Conservation (phyloP, 495 filamentous ascomycete genomes). For the Acidiella bohemica region DNA sequence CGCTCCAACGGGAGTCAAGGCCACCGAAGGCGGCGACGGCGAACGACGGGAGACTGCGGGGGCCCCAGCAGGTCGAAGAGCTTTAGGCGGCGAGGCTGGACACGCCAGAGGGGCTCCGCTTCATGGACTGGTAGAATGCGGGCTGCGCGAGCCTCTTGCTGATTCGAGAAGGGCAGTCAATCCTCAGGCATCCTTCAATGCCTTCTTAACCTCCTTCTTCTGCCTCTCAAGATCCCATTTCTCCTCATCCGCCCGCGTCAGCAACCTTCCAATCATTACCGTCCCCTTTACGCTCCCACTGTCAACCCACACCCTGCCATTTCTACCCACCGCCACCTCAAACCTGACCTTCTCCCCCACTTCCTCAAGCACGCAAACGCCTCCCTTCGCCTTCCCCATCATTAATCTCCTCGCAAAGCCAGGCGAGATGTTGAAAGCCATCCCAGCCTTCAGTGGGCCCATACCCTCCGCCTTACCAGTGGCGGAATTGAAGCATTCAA, state of each 20-base stretch:
- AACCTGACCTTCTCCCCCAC: conserved; percentile 70
- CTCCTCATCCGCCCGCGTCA: conserved; percentile 60
- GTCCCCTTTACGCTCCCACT: conserved; percentile 52
- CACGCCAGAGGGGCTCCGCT: neutral
- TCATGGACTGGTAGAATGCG: neutral
- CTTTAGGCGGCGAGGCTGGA: no score
- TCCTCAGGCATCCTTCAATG: conserved; percentile 35
- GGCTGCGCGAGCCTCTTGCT: no score
- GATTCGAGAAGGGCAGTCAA: no score
- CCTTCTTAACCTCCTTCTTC: conserved; percentile 60
- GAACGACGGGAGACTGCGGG: no score
- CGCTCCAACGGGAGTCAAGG: no score
- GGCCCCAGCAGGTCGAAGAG: no score
- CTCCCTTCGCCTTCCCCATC: conserved; percentile 49
- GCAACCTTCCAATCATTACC: conserved; percentile 64
- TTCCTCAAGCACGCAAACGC: conserved; percentile 64
- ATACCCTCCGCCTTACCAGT: conserved; percentile 85
- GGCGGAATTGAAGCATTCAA: conserved; percentile 71
- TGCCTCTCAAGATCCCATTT: conserved; percentile 58
- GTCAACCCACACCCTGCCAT: conserved; percentile 85
- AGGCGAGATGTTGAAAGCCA: conserved; percentile 68
- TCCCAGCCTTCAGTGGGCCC: conserved; percentile 73
- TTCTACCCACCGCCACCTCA: conserved; percentile 88
- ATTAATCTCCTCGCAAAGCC: conserved; percentile 69
- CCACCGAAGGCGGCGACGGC: no score